These are phyloP conservation scores for Sporothrix pseudoabietina DNA, from an alignment of 2,329 filamentous ascomycete genomes.

Conservation along the genomic window DNA sequence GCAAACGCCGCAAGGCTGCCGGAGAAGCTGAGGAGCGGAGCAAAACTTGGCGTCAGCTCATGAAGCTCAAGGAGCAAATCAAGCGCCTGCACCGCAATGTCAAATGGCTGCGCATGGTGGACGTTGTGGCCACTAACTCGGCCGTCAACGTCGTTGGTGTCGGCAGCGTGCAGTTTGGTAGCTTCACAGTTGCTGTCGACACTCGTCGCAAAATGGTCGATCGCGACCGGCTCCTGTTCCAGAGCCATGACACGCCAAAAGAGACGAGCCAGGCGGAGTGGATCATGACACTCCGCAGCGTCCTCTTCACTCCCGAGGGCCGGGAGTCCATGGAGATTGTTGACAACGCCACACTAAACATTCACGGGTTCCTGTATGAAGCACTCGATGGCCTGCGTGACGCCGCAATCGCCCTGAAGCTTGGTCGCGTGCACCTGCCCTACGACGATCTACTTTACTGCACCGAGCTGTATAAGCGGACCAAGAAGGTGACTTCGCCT, in stretches of 20 bases:
- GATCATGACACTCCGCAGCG: slow-evolving; percentile 82
- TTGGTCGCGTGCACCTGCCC: slow-evolving; percentile 86
- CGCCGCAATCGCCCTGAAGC: slow-evolving; percentile 84
- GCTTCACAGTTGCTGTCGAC: slow-evolving; percentile 82
- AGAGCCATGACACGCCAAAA: slow-evolving; percentile 59
- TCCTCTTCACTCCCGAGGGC: slow-evolving; percentile 85
- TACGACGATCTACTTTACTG: slow-evolving; percentile 80
- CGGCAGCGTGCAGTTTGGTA: slow-evolving; percentile 81
- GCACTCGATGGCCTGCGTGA: slow-evolving; percentile 85
- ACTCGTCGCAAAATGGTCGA: slow-evolving; percentile 91
- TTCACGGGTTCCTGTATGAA: slow-evolving; percentile 87
- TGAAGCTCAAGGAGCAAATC: slow-evolving; percentile 76
- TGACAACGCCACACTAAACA: slow-evolving; percentile 83
- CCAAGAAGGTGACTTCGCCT: slow-evolving; percentile 44
- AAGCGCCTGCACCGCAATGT: slow-evolving; percentile 86
- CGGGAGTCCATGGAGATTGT: slow-evolving; percentile 83
- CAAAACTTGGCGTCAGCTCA: slow-evolving; percentile 80
- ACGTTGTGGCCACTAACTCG: slow-evolving; percentile 81
- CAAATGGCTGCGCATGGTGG: slow-evolving; percentile 84
- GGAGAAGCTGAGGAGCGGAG: slow-evolving; percentile 51
- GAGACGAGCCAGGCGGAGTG: slow-evolving; percentile 83
- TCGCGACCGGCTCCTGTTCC: slow-evolving; percentile 83
- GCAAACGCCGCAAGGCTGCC: slow-evolving; percentile 6
- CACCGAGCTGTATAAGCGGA: slow-evolving; percentile 57
- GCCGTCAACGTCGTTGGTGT: slow-evolving; percentile 76